Percentiles rank a stretch among this genome's conserved stretches.
phyloP scores from a whole-genome alignment of 2,329 filamentous ascomycete genomes.

The Sporothrix luriei region DNA sequence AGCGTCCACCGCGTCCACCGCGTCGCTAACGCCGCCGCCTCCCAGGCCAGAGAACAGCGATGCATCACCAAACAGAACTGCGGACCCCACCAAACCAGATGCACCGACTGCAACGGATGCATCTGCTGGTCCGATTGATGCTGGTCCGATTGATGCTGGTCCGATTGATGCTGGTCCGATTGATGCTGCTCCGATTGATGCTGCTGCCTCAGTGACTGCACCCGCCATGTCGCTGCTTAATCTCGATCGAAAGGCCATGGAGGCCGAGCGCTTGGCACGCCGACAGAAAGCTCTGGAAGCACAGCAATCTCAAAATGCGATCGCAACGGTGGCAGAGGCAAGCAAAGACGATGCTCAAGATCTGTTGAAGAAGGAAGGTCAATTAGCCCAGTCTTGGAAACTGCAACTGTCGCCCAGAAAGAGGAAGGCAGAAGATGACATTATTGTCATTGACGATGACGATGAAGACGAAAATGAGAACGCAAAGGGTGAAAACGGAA shows the following conservation, averaged over 20 bases:
- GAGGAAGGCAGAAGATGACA: constrained; percentile 27
- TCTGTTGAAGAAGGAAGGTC: background rate
- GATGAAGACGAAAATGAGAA: constrained; percentile 12
- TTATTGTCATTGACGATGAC: constrained; percentile 29
- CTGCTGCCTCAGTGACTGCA: background rate
- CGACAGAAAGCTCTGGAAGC: constrained; percentile 56
- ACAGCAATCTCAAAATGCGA: background rate
- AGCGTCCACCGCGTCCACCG: constrained; percentile 29
- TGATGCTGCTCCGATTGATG: background rate
- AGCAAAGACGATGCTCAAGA: background rate
- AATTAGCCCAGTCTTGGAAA: constrained; percentile 21
- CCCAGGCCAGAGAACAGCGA: background rate
- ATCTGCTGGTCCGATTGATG: background rate
- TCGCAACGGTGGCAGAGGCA: background rate
- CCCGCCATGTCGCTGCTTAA: constrained; percentile 48
- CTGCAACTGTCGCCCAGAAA: constrained; percentile 18
- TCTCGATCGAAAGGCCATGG: constrained; percentile 80
- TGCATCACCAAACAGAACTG: background rate
- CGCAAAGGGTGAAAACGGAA: background rate
- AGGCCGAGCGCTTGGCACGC: constrained; percentile 76
- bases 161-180: too few species aligned
- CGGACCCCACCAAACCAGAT: background rate
- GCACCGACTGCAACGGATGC: background rate
- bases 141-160: background rate
- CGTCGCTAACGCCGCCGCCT: constrained; percentile 25